Evolutionary conservation across 805 yeast species (phyloP), one percentile per base, ranked within the genome.

Genomic region (Saccharomycopsis fibuligera): DNA sequence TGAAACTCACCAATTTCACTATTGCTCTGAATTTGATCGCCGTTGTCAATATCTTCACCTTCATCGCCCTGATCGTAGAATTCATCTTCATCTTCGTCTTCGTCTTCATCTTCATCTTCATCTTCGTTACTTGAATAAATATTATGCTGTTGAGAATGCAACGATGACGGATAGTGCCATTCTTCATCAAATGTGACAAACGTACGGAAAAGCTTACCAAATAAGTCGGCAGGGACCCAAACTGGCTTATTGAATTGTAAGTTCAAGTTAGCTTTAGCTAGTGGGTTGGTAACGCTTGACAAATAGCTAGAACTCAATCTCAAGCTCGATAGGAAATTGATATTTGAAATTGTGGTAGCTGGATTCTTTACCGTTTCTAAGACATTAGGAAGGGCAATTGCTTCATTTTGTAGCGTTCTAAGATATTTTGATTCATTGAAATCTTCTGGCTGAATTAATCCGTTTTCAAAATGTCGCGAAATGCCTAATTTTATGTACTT

Each of bases 141-240:
- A n/a, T n/a, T n/a, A n/a, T n/a, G n/a, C n/a, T n/a, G n/a, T n/a
- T n/a, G n/a, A n/a, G n/a, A n/a, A n/a, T n/a, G n/a, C n/a, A n/a
- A n/a, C n/a, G n/a, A n/a, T n/a, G n/a, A n/a, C n/a, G n/a, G n/a
- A n/a, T n/a, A n/a, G n/a, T 4, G 35, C 5, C 24, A n/a, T 17
- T 24, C 47, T 23, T 44, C 52, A 10, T 25, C 23, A 29, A 24
- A 41, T 9, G 44, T 44, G 27, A 25, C 47, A 36, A 19, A 45
- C 9, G 38, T 30, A 16, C 41, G 30, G 42, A 50, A 50, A 17
- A 19, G 17, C 9, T 33, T 31, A 3, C 47, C 50, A 10, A 47
- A 14, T 3, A 50, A 27, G 23, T 47, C 49, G 16, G 30, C 22
- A 2, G 53, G 53, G 3, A 50, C 27, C 53, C 53, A 50, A 4